phyloP scores from a whole-genome alignment of 108 stramenopile genomes.

The Nannochloropsis oceanica region DNA sequence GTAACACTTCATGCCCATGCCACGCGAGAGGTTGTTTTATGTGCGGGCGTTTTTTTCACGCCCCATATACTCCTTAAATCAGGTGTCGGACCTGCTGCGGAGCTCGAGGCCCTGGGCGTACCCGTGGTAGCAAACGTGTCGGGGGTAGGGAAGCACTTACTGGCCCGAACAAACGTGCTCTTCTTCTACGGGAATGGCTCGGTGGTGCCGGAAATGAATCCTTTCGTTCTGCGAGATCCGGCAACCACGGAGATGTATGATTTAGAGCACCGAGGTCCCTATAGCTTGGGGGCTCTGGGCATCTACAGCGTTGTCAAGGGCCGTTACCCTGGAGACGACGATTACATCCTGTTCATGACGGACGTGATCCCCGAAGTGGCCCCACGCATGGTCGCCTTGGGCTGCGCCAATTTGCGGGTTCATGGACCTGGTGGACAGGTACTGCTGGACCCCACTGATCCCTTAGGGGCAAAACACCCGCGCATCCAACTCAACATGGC shows the following conservation, averaged over 20 bases:
- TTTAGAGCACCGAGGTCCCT: background rate
- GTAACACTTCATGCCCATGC: background rate
- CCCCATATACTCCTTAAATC: slow-evolving; percentile 34
- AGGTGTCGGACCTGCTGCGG: slow-evolving; percentile 44
- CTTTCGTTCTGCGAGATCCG: background rate
- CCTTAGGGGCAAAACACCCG: background rate
- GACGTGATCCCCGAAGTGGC: background rate
- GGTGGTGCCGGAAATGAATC: background rate
- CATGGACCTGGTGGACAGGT: background rate
- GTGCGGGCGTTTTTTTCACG: background rate
- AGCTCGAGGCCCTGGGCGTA: slow-evolving; percentile 1
- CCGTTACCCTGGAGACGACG: background rate
- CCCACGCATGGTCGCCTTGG: background rate
- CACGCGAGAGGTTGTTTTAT: background rate
- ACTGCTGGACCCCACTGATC: background rate
- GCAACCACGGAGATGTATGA: background rate
- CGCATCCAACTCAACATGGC: background rate
- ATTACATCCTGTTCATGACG: background rate
- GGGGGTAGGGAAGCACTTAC: slow-evolving; percentile 40
- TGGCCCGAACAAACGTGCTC: background rate
- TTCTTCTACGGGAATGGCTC: background rate
- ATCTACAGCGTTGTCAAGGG: background rate
- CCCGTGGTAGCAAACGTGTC: slow-evolving; percentile 1
- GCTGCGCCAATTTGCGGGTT: background rate
- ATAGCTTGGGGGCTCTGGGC: background rate